Evolutionary conservation across 192 early-diverging fungal species (phyloP), one percentile per base, ranked within the genome.

Genomic region (Backusella parvicylindrica): DNA sequence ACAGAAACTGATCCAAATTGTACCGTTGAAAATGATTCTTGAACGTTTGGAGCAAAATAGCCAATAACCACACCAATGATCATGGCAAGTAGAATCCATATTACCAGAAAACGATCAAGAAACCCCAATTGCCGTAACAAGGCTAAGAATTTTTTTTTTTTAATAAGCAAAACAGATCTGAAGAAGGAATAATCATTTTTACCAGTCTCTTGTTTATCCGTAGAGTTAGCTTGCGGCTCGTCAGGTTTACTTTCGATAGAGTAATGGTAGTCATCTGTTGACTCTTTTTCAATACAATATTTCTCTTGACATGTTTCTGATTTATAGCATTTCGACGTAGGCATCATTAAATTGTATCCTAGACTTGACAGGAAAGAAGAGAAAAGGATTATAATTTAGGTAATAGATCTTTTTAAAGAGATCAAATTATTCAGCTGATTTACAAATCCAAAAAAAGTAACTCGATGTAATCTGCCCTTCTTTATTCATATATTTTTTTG

Each of bases 1-100:
- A 91, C 68, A 36, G 92, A 94, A 2, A 94, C 91, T 53, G 84
- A 85, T 49, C 76, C 91, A 72, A 94, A 83, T 32, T 86, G 76
- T 8, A 86, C 85, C 3, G 83, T 82, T 56, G 85, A 81, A 73
- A 94, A 81, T 11, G 83, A 81, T 6, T 72, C 18, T 30, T 84
- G 82, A 9, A 89, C 88, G 35, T 53, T 43, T 26, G 88, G 87
- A 18, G 87, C 85, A 74, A 86, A 92, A 75, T 86, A 84, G 6
- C 89, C 89, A 69, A 91, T 77, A 21, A 92, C 64, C 13, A 88
- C 82, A 9, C 91, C 91, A 53, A 79, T 56, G 0, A 88, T 66
- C 88, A 92, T 92, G 49, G 82, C 83, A 2, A 83, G 31, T 3
- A 83, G 28, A 43, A 86, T 83, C 76, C 81, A 78, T 33, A 86